phyloP scores from a whole-genome alignment of 805 yeast species.

The Starmerella potacharoeniae region DNA sequence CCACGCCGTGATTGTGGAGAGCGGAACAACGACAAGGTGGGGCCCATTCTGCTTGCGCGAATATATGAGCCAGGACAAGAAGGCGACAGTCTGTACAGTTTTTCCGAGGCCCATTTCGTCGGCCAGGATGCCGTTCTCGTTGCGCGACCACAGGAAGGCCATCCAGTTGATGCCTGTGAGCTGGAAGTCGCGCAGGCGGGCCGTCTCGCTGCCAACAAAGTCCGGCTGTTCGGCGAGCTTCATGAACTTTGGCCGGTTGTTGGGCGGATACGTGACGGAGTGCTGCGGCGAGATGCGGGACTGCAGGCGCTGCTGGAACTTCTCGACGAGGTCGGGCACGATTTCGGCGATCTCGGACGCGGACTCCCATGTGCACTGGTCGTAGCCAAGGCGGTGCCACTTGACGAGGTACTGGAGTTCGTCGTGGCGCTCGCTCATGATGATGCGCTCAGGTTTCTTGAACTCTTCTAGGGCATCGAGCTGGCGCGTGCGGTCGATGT shows the following conservation, averaged over 20 bases:
- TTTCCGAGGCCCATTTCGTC: constrained; percentile 99
- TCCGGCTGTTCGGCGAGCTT: constrained; percentile 78
- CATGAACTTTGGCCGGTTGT: constrained; percentile 75
- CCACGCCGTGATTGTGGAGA: constrained; percentile 97
- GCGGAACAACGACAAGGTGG: constrained; percentile 88
- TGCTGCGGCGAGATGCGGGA: constrained; percentile 76
- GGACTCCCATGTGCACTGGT: constrained; percentile 94
- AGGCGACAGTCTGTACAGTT: constrained; percentile 92
- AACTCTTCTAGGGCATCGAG: constrained; percentile 75
- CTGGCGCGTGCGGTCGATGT: constrained; percentile 74
- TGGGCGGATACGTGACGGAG: constrained; percentile 60
- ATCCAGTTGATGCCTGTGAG: constrained; percentile 98
- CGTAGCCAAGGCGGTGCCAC: constrained; percentile 89
- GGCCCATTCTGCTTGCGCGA: constrained; percentile 98
- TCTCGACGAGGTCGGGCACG: constrained; percentile 74
- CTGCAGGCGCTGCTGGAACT: constrained; percentile 67
- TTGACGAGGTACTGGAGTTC: constrained; percentile 70
- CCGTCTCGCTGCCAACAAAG: constrained; percentile 58
- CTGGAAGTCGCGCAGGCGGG: constrained; percentile 87
- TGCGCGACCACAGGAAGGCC: constrained; percentile 97
- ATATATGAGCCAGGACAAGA: constrained; percentile 85
- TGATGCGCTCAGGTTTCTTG: constrained; percentile 79
- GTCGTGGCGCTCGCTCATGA: constrained; percentile 60
- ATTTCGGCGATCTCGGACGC: constrained; percentile 75
- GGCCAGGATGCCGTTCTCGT: constrained; percentile 93